A percentile compares a stretch with the other conserved stretches of the same genome.
phyloP scores from a whole-genome alignment of 1,284 basidiomycete species.

The Puccinia sorghi region DNA sequence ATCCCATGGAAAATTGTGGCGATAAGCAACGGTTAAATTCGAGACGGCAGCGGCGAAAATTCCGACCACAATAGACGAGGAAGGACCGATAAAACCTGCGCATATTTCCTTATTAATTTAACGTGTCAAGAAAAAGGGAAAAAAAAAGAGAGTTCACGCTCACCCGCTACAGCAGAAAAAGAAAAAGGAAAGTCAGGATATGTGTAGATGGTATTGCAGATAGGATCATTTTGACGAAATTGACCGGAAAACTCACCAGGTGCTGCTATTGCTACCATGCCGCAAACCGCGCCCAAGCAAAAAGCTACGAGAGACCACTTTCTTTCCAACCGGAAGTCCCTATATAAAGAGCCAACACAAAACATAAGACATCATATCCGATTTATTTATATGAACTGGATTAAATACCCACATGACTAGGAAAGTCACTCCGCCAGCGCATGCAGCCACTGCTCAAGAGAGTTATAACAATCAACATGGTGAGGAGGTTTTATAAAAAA shows the following conservation, averaged over 20 bases:
- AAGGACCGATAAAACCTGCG: constrained; percentile 62
- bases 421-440: constrained; percentile 81
- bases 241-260: constrained; percentile 53
- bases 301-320: constrained; percentile 79
- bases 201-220: background rate
- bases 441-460: constrained; percentile 63
- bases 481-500: background rate
- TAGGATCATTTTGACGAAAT: background rate
- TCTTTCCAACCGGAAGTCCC: constrained; percentile 60
- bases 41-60: constrained; percentile 70
- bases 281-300: constrained; percentile 76
- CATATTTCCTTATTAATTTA: background rate
- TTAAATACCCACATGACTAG: constrained; percentile 67
- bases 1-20: constrained; percentile 67
- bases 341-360: constrained; percentile 49
- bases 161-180: constrained; percentile 31
- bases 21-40: constrained; percentile 83
- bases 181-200: background rate
- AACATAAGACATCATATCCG: constrained; percentile 57
- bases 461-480: background rate
- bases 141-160: background rate
- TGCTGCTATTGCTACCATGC: constrained; percentile 86
- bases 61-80: constrained; percentile 71
- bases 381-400: constrained; percentile 70
- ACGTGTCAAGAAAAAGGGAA: too few relatives aligned